Conservation (phyloP, 1,284 basidiomycete species). For the Rhodotorula mucilaginosa region DNA sequence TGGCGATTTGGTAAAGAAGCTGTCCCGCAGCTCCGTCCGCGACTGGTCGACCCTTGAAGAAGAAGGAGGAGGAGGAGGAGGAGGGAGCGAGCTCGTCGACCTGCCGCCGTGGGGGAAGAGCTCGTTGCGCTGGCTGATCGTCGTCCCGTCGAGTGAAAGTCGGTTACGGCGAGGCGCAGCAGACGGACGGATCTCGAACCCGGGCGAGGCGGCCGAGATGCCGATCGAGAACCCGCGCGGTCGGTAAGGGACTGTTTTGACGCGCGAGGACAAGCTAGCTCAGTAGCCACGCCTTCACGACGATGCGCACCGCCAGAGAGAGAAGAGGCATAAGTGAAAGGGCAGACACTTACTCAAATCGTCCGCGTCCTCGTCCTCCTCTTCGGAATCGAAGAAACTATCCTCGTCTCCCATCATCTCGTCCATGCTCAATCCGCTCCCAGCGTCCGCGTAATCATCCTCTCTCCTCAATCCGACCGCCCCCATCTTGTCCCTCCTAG, state of each 20-base stretch:
- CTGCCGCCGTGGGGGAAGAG: background rate
- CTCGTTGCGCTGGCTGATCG: conserved; percentile 3
- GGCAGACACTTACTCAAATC: conserved; percentile 2
- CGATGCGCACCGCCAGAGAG: too few relatives aligned
- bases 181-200: conserved; percentile 43
- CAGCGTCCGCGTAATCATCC: conserved; percentile 5
- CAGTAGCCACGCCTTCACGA: too few relatives aligned
- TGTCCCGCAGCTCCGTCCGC: too few relatives aligned
- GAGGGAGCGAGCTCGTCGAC: background rate
- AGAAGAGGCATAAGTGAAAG: background rate
- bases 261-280: background rate
- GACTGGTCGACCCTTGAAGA: too few relatives aligned
- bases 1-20: too few relatives aligned
- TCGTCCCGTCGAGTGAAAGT: background rate
- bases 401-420: conserved; percentile 5
- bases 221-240: conserved; percentile 43
- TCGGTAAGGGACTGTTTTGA: conserved; percentile 31
- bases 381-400: background rate
- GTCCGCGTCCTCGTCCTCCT: conserved; percentile 18
- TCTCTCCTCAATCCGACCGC: background rate
- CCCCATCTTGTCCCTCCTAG: background rate
- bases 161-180: background rate
- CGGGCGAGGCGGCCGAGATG: conserved; percentile 42
- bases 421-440: background rate
- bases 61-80: background rate